These are phyloP conservation scores for Xylaria polymorpha DNA, from an alignment of 2,329 filamentous ascomycete species.

Conservation along the genomic window DNA sequence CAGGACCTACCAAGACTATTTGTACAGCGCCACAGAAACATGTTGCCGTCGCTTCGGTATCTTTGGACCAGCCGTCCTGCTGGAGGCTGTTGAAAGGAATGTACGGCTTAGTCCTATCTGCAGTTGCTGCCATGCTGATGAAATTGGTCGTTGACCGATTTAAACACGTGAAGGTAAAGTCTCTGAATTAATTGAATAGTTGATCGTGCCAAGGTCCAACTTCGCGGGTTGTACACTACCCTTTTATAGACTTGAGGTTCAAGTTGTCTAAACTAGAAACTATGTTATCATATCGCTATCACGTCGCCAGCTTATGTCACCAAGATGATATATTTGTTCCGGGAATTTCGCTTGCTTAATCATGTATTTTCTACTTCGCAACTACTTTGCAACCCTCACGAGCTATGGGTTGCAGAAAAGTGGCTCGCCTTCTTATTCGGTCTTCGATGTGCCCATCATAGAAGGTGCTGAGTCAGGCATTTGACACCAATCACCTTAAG, in stretches of 20 bases:
- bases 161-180: neutral
- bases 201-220: neutral
- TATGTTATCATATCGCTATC: neutral
- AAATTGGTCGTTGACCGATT: neutral
- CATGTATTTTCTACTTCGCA: neutral
- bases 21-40: slow-evolving; percentile 70
- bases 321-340: neutral
- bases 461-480: slow-evolving; percentile 2
- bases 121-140: slow-evolving; percentile 25
- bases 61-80: slow-evolving; percentile 58
- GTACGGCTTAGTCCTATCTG: slow-evolving; percentile 40
- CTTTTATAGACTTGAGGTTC: neutral
- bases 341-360: neutral
- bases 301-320: neutral
- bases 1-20: slow-evolving; percentile 60
- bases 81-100: slow-evolving; percentile 54
- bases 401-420: neutral
- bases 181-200: neutral
- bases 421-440: neutral
- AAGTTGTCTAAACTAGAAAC: neutral
- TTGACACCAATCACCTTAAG: neutral
- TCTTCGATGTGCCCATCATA: neutral
- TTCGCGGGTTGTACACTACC: neutral
- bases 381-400: neutral
- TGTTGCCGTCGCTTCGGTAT: slow-evolving; percentile 64